Evolutionary conservation across 352 stramenopile species (phyloP).

Genomic region (Pilasporangium apinafurcum): DNA sequence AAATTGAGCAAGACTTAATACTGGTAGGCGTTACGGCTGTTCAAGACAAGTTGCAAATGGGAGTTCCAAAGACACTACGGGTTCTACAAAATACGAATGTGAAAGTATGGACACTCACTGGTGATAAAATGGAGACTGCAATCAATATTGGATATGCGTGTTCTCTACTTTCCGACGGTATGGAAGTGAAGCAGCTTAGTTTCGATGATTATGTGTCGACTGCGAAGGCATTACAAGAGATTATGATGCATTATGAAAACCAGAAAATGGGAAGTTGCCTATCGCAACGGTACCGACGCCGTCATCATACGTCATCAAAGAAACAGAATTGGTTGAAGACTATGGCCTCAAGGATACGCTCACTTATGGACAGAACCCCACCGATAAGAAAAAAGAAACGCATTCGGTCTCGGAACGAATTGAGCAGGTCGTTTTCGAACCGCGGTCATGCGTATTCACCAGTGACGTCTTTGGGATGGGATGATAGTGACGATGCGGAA

Average conservation of each 20-base stretch:
- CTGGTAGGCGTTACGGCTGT: slow-evolving; percentile 88
- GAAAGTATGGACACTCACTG: slow-evolving; percentile 93
- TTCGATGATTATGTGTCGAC: slow-evolving; percentile 59
- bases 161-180: slow-evolving; percentile 74
- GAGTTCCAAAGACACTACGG: slow-evolving; percentile 84
- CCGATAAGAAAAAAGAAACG: slow-evolving; percentile 5
- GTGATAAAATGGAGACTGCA: slow-evolving; percentile 93
- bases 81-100: slow-evolving; percentile 86
- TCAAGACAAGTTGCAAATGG: slow-evolving; percentile 91
- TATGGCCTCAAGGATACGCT: slow-evolving; percentile 4
- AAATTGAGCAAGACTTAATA: slow-evolving; percentile 76
- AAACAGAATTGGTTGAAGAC: not conserved
- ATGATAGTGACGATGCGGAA: not conserved
- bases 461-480: slow-evolving; percentile 5
- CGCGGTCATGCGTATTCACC: slow-evolving; percentile 3
- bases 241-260: slow-evolving; percentile 20
- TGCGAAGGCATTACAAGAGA: slow-evolving; percentile 38
- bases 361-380: slow-evolving; percentile 1
- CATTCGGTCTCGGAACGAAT: not conserved
- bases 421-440: not conserved
- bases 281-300: slow-evolving; percentile 1
- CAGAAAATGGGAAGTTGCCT: too few relatives aligned
- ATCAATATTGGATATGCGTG: slow-evolving; percentile 94
- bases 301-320: too few relatives aligned
- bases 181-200: slow-evolving; percentile 62